phyloP scores from a whole-genome alignment of 2,329 filamentous ascomycete species.

The Pseudocercospora fuligena region DNA sequence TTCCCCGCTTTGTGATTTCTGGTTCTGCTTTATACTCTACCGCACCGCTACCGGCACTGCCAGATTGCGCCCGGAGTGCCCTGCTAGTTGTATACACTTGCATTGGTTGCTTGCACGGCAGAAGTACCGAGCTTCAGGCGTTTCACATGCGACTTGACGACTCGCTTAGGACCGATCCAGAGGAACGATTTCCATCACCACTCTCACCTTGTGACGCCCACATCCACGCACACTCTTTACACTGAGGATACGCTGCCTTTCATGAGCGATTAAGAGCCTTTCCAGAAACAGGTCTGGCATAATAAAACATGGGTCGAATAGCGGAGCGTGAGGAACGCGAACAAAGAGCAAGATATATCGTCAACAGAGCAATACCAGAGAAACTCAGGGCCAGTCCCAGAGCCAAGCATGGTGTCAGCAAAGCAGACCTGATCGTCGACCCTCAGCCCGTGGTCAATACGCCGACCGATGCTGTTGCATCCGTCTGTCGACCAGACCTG shows the following conservation, averaged over 20 bases:
- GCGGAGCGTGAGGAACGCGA: constrained; percentile 35
- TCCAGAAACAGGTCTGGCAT: constrained; percentile 2
- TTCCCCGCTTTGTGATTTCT: constrained; percentile 8
- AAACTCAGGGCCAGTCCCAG: constrained; percentile 59
- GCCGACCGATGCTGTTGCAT: constrained; percentile 18
- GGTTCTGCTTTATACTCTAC: neutral
- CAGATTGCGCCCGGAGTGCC: constrained; percentile 4
- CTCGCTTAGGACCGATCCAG: constrained; percentile 14
- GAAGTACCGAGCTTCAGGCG: constrained; percentile 21
- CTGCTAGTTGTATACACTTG: constrained; percentile 2
- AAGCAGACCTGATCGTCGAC: constrained; percentile 55
- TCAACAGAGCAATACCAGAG: constrained; percentile 65
- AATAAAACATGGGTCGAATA: constrained; percentile 25
- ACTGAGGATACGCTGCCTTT: neutral
- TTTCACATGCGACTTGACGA: constrained; percentile 25
- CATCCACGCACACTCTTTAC: neutral
- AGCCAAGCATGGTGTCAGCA: constrained; percentile 60
- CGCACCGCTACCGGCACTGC: constrained; percentile 4
- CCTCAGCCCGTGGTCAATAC: constrained; percentile 38
- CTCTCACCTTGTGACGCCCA: constrained; percentile 14
- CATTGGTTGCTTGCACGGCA: constrained; percentile 10
- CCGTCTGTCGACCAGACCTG: constrained; percentile 30
- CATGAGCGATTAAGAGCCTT: neutral
- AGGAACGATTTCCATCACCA: neutral
- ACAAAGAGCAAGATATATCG: constrained; percentile 53